Percentiles rank a stretch among this genome's conserved stretches.
phyloP scores from a whole-genome alignment of 2,329 filamentous ascomycete species.

The Exophiala xenobiotica region DNA sequence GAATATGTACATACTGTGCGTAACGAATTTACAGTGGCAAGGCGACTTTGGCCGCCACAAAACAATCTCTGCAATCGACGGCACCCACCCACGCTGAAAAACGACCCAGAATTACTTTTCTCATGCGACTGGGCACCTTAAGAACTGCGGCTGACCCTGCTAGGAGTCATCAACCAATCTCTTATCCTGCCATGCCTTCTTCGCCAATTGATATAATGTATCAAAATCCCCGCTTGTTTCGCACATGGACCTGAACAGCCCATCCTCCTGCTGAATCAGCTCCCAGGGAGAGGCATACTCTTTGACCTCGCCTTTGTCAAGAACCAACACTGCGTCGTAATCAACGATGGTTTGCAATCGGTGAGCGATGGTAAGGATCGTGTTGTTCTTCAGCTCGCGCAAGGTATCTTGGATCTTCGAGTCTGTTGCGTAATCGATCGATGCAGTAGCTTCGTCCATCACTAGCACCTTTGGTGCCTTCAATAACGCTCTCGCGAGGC shows the following conservation, averaged over 20 bases:
- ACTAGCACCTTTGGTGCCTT: slow-evolving; percentile 91
- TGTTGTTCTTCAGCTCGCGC: slow-evolving; percentile 80
- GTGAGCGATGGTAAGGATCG: slow-evolving; percentile 95
- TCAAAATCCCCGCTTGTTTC: slow-evolving; percentile 66
- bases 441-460: slow-evolving; percentile 98
- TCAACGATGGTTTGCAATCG: slow-evolving; percentile 95
- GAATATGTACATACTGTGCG: too few species aligned
- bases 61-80: too few species aligned
- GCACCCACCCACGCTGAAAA: background rate
- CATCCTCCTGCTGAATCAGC: slow-evolving; percentile 68
- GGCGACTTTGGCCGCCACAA: too few species aligned
- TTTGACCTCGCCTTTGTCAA: slow-evolving; percentile 83
- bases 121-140: background rate
- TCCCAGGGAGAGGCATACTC: slow-evolving; percentile 91
- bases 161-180: slow-evolving; percentile 44
- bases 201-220: slow-evolving; percentile 55
- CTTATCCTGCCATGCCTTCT: slow-evolving; percentile 49
- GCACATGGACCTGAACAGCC: slow-evolving; percentile 67
- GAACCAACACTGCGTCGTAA: slow-evolving; percentile 93
- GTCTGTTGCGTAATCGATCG: slow-evolving; percentile 95
- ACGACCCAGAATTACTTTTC: too few species aligned
- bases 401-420: slow-evolving; percentile 95
- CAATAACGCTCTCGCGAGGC: slow-evolving; percentile 86
- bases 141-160: background rate
- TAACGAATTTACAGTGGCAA: too few species aligned